phyloP scores from a whole-genome alignment of 2,329 filamentous ascomycete genomes.

The Stemphylium lycopersici region DNA sequence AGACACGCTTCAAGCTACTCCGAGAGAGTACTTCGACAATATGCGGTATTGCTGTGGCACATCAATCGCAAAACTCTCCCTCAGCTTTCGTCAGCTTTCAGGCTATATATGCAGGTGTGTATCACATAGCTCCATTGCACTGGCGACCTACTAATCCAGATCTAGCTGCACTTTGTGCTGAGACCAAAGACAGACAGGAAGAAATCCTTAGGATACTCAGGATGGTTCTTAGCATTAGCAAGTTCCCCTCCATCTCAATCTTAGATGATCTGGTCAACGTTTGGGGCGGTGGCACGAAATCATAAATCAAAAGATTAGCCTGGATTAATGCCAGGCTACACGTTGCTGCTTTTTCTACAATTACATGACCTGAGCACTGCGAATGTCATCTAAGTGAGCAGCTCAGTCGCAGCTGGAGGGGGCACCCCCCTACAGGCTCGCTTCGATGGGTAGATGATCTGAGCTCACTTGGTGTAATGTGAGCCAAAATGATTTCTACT shows the following conservation, averaged over 20 bases:
- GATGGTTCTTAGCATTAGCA: slow-evolving; percentile 28
- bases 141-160: background rate
- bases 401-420: too few species aligned
- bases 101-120: slow-evolving; percentile 40
- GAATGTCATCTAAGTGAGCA: too few species aligned
- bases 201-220: slow-evolving; percentile 24
- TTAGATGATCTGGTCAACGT: slow-evolving; percentile 33
- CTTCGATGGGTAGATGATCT: background rate
- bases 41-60: slow-evolving; percentile 57
- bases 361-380: too few species aligned
- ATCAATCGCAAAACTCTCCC: slow-evolving; percentile 34
- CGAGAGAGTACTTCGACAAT: slow-evolving; percentile 56
- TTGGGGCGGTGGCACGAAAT: slow-evolving; percentile 37
- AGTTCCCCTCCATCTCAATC: slow-evolving; percentile 36
- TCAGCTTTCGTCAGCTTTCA: slow-evolving; percentile 41
- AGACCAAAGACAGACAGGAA: slow-evolving; percentile 26
- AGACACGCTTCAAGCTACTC: slow-evolving; percentile 52
- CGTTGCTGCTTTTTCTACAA: too few species aligned
- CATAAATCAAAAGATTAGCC: slow-evolving; percentile 22
- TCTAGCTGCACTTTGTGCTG: slow-evolving; percentile 28
- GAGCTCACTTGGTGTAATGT: too few species aligned
- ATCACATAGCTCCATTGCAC: background rate
- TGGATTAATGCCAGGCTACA: background rate
- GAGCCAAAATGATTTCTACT: background rate
- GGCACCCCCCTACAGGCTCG: background rate